These are phyloP conservation scores for Trebouxia sp. DNA, from an alignment of 139 green algal species.

Conservation along the genomic window DNA sequence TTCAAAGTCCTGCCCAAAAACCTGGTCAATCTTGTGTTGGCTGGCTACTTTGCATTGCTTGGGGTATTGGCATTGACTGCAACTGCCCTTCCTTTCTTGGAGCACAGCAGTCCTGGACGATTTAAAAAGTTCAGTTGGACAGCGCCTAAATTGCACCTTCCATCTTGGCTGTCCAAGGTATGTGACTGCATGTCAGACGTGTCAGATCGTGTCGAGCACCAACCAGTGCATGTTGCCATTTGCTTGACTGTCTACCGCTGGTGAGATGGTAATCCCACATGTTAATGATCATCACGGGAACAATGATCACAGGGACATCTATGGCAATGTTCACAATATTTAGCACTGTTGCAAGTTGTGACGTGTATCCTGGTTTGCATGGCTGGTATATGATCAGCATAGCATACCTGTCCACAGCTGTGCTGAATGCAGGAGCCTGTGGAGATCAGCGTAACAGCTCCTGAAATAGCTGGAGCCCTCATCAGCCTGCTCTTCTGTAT, in stretches of 20 bases:
- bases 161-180: slow-evolving; percentile 8
- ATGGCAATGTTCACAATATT: no score
- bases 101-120: slow-evolving; percentile 44
- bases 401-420: background rate
- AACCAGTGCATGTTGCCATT: no score
- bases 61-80: slow-evolving; percentile 77
- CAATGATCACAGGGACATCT: no score
- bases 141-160: slow-evolving; percentile 1
- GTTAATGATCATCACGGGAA: no score
- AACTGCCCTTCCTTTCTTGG: slow-evolving; percentile 63
- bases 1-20: slow-evolving; percentile 97
- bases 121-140: background rate
- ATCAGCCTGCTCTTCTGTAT: slow-evolving; percentile 62
- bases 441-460: slow-evolving; percentile 42
- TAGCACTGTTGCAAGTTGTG: no score
- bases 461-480: slow-evolving; percentile 56
- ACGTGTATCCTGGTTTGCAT: no score
- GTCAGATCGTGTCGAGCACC: no score
- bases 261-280: no score
- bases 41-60: slow-evolving; percentile 90
- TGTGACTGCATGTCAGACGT: no score
- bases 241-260: no score
- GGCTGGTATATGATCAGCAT: no score
- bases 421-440: slow-evolving; percentile 45
- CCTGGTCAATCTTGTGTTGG: slow-evolving; percentile 75